Evolutionary conservation across 106 monocot species (phyloP).

Genomic region (Amphibolis antarctica): DNA sequence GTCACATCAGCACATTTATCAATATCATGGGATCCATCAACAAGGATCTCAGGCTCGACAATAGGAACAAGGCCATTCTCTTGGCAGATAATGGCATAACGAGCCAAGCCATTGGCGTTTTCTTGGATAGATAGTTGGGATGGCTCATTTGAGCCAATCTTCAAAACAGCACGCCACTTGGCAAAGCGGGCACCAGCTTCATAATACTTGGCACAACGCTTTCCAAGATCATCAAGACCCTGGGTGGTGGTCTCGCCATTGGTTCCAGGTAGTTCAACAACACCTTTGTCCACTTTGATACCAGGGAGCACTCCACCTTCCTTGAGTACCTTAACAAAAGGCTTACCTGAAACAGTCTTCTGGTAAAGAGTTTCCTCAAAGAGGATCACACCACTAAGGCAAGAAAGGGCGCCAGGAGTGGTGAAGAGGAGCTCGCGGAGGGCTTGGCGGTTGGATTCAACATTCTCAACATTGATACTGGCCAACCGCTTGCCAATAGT

Average conservation of each 20-base stretch:
- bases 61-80: slow-evolving; percentile 24
- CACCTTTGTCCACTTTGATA: slow-evolving; percentile 27
- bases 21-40: slow-evolving; percentile 18
- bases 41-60: slow-evolving; percentile 23
- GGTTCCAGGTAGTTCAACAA: slow-evolving; percentile 17
- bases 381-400: slow-evolving; percentile 21
- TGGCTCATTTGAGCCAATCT: slow-evolving; percentile 19
- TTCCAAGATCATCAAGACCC: slow-evolving; percentile 22
- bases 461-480: slow-evolving; percentile 22
- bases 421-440: slow-evolving; percentile 22
- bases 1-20: slow-evolving; percentile 11
- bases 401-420: slow-evolving; percentile 20
- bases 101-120: slow-evolving; percentile 18
- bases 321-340: slow-evolving; percentile 21
- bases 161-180: slow-evolving; percentile 24
- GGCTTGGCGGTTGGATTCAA: slow-evolving; percentile 24
- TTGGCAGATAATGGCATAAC: slow-evolving; percentile 25
- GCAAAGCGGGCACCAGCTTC: slow-evolving; percentile 25
- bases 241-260: slow-evolving; percentile 25
- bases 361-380: slow-evolving; percentile 29
- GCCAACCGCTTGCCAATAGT: slow-evolving; percentile 26
- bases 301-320: slow-evolving; percentile 19
- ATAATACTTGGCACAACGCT: slow-evolving; percentile 21
- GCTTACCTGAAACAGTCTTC: slow-evolving; percentile 16
- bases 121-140: slow-evolving; percentile 14